Conservation (phyloP, 192 early-diverging fungal species). For the Linderina pennispora region DNA sequence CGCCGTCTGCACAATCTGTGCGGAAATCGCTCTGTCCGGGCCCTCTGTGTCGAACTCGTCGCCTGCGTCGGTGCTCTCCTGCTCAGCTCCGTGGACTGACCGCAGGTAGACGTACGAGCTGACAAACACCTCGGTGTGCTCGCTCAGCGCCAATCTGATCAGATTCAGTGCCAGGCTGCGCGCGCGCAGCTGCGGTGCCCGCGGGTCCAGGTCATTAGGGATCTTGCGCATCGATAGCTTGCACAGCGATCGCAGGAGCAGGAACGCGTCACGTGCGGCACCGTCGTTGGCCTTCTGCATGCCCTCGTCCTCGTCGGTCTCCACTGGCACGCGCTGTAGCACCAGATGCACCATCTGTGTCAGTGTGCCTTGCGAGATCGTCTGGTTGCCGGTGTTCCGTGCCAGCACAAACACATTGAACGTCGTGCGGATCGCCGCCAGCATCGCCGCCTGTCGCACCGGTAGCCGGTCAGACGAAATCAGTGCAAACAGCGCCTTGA, state of each 20-base stretch:
- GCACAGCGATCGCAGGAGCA: slow-evolving; percentile 82
- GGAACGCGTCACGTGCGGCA: slow-evolving; percentile 65
- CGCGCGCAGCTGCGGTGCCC: slow-evolving; percentile 75
- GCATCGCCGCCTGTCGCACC: slow-evolving; percentile 67
- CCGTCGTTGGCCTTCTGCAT: slow-evolving; percentile 8
- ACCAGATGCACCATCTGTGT: slow-evolving; percentile 85
- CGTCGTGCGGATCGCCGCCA: slow-evolving; percentile 75
- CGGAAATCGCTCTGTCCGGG: slow-evolving; percentile 25
- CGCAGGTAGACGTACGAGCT: slow-evolving; percentile 47
- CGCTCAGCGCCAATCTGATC: slow-evolving; percentile 64
- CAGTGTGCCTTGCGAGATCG: slow-evolving; percentile 79
- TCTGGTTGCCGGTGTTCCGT: slow-evolving; percentile 66
- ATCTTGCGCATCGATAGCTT: slow-evolving; percentile 84
- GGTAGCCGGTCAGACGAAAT: slow-evolving; percentile 61
- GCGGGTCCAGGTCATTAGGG: slow-evolving; percentile 63
- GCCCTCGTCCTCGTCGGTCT: slow-evolving; percentile 4
- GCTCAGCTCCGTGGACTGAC: not conserved
- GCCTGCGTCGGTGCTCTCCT: not conserved
- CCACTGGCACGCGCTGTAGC: slow-evolving; percentile 58
- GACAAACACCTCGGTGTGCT: slow-evolving; percentile 72
- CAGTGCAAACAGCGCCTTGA: slow-evolving; percentile 84
- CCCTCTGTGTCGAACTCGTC: slow-evolving; percentile 21
- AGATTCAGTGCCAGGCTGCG: slow-evolving; percentile 80
- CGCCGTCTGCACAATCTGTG: slow-evolving; percentile 11
- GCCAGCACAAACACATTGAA: slow-evolving; percentile 88